Evolutionary conservation across 257 asterid species (phyloP).

Genomic region (Scutellaria galericulata): DNA sequence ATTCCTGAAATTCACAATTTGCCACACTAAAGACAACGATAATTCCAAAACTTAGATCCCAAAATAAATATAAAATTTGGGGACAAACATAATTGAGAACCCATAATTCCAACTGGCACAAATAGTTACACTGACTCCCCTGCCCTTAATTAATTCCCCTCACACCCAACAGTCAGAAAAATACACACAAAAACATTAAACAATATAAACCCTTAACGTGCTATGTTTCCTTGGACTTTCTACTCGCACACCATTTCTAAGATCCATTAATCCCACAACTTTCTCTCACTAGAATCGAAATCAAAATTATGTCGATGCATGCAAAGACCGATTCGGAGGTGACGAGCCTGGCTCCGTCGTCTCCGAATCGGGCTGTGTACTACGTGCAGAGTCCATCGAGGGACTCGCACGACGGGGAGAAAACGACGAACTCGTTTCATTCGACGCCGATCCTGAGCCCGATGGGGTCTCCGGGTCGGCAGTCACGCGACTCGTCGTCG

Average conservation of each 20-base stretch:
- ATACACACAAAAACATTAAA: constrained; percentile 26
- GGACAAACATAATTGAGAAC: constrained; percentile 33
- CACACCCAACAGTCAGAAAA: constrained; percentile 33
- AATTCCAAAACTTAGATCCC: background rate
- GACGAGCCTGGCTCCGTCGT: constrained; percentile 82
- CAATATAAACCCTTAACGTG: constrained; percentile 45
- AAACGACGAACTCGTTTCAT: constrained; percentile 87
- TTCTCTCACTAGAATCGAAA: background rate
- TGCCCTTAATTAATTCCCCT: constrained; percentile 40
- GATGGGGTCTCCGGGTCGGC: constrained; percentile 92
- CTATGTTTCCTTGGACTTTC: constrained; percentile 44
- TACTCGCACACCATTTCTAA: background rate
- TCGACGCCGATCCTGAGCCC: constrained; percentile 91
- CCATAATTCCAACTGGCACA: constrained; percentile 43
- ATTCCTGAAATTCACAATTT: constrained; percentile 9
- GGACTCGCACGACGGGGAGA: constrained; percentile 96
- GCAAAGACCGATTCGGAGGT: constrained; percentile 91
- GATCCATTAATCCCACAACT: constrained; percentile 28
- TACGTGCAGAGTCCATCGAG: constrained; percentile 95
- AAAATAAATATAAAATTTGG: background rate
- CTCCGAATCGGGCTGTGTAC: constrained; percentile 86
- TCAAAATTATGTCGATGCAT: constrained; percentile 58
- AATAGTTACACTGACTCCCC: constrained; percentile 18
- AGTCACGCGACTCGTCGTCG: constrained; percentile 92
- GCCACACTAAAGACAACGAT: constrained; percentile 7